A percentile compares a stretch with the other conserved stretches of the same genome.
Evolutionary conservation across 345 rosid genomes (phyloP).

Genomic region (Angophora floribunda): DNA sequence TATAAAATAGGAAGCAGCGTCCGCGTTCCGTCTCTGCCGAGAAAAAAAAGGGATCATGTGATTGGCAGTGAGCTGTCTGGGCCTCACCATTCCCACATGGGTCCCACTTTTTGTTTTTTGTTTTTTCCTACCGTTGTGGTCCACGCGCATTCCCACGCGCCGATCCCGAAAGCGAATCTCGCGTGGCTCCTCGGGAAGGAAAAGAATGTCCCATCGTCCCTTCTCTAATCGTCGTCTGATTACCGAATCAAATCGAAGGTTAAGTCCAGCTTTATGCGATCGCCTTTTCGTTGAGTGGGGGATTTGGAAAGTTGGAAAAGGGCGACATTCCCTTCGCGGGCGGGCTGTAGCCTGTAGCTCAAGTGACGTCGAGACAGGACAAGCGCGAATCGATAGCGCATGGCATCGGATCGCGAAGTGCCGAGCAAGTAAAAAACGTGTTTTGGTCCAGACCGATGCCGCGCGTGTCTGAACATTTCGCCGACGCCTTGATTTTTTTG

Average conservation of each 20-base stretch:
- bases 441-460: neutral
- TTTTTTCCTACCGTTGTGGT: neutral
- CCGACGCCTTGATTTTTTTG: neutral
- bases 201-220: neutral
- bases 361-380: neutral
- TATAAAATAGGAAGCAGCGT: neutral
- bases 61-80: slow-evolving; percentile 2
- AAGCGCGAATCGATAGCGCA: neutral
- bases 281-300: neutral
- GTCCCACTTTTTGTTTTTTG: neutral
- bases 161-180: neutral
- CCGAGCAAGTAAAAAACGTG: neutral
- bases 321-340: neutral
- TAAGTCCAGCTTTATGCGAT: neutral
- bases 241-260: neutral
- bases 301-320: neutral
- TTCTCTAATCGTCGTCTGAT: neutral
- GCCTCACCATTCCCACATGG: neutral
- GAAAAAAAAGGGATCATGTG: neutral
- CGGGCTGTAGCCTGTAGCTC: too few species aligned
- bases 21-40: neutral
- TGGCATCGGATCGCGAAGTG: neutral
- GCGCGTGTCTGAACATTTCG: neutral
- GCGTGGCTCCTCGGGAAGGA: neutral
- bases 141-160: neutral